Base-by-base conservation (phyloP, 176 grass and related monocot species). In the Alloteropsis semialata region DNA sequence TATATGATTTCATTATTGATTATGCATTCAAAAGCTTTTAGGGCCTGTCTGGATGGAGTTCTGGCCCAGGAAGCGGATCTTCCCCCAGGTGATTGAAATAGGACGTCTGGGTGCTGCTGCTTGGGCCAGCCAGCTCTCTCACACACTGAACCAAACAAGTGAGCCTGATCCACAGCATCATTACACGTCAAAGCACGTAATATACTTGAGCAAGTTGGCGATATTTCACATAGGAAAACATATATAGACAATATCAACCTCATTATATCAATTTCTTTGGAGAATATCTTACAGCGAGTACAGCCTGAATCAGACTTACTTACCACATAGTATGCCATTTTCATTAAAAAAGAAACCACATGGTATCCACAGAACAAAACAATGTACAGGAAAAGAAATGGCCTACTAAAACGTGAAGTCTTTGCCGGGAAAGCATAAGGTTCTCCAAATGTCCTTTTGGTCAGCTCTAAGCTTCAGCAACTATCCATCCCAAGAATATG, bases 401-500 rank as follows among this genome's bases (percentile, higher is more conserved):
- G 10, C 10, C 44, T 54, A 81, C 21, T 43, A 70, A 81, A 18
- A 89, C 4, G 36, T 50, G 43, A 46, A 81, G 25, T 74, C 55
- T 90, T 69, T 37, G 29, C 39, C 57, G n/a, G 29, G 19, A 86
- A 83, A 78, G 49, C 39, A 67, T 24, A 82, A 86, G 12, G 18
- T 46, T 14, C 46, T 72, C 59, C 57, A 65, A 57, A 78, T 65
- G 37, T 48, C 74, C 22, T 63, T 53, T 49, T 41, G 2, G 72
- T 59, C 29, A 87, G 64, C 24, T 44, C 45, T 32, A 24, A 74
- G 77, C 24, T 61, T 50, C 69, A 67, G 18, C 6, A 46, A 46
- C 81, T 87, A 93, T 63, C 81, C 91, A 33, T 77, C 81, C 91
- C 96, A 96, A 81, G 84, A 92, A 87, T 99, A 99, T 44, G 91